Evolutionary conservation across 306 rosid species (phyloP), one percentile per base, ranked within the genome.

Genomic region (Corylus americana): DNA sequence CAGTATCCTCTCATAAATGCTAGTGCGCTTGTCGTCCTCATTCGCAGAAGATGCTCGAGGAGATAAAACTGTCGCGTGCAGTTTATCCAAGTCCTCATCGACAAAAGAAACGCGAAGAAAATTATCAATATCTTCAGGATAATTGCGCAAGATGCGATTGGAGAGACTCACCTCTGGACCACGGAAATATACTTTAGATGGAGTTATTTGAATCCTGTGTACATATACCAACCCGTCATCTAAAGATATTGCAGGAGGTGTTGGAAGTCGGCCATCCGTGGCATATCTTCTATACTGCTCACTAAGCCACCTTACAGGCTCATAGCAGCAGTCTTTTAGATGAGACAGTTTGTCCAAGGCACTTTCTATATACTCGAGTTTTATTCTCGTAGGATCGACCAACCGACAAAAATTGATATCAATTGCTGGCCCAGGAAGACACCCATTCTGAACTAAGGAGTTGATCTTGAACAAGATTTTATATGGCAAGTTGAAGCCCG

Each of bases 141-240:
- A 85, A 3, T 81, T 54, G 55, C 87, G 84, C 61, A 85, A 57
- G 5, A 85, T 87, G 2, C 82, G 79, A 20, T 88, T 88, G 2
- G 91, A 88, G 44, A 88, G 67, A 76, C 76, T 83, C 25, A 85
- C 79, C 66, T 87, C 86, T 4, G 88, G 90, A 25, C 86, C 88
- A 55, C 86, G 55, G 55, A 87, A 87, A 18, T 84, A 84, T 7
- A 84, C 83, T 69, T 76, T 87, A 1, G 74, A 35, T 2, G 90
- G 90, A 42, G 90, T 84, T 9, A 84, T 57, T 42, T 45, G 88
- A 29, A 87, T 76, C 71, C 84, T 68, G 29, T 73, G 84, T 5
- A 85, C 81, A 44, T 83, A 85, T 59, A 80, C 83, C 66, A 85
- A 27, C 12, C 87, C 87, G 3, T 31, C 77, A 45, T 75, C 84